Base-by-base conservation (phyloP, 1,284 basidiomycete genomes). In the Austroboletus olivaceoglutinosus region DNA sequence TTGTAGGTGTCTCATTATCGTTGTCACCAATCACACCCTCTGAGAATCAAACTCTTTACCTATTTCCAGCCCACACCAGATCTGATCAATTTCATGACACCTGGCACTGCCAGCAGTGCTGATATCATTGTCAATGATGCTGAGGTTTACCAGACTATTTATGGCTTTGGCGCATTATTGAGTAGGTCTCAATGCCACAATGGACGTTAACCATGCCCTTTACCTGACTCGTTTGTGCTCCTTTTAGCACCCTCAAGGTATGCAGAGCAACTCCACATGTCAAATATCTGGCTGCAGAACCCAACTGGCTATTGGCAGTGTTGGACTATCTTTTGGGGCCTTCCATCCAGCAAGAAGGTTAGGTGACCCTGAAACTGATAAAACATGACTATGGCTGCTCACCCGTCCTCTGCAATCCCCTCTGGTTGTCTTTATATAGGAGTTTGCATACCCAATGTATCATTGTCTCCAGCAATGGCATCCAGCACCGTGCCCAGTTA, bases 21-120 rank as follows among this genome's bases (percentile, higher is more conserved):
- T n/a, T n/a, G n/a, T n/a, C n/a, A n/a, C n/a, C n/a, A n/a, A n/a
- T n/a, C n/a, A n/a, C n/a, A n/a, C n/a, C n/a, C n/a, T n/a, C n/a
- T n/a, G n/a, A n/a, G n/a, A n/a, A n/a, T n/a, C n/a, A n/a, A n/a
- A n/a, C 73, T 81, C 29, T 76, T 84, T 58, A 77, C 75, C 4
- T 76, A 74, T 21, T 63, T 76, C 21, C 67, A 70, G 16, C 71
- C 73, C 19, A 70, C 70, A 8, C 65, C 74, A 3, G 62, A 58
- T 43, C 80, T 82, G 5, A 80, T 85, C 48, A 78, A 78, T 54
- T 85, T 85, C 55, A 72, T 60, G 13, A 62, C 72, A 15, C 73
- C 73, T 5, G 73, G 74, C 12, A 43, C 69, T 15, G 70, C 69
- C 22, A 76, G 72, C 7, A 62, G 64, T 42, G 77, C 74, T 3